Base-by-base conservation (phyloP, 129 eudicot species). In the Smallanthus sonchifolius region DNA sequence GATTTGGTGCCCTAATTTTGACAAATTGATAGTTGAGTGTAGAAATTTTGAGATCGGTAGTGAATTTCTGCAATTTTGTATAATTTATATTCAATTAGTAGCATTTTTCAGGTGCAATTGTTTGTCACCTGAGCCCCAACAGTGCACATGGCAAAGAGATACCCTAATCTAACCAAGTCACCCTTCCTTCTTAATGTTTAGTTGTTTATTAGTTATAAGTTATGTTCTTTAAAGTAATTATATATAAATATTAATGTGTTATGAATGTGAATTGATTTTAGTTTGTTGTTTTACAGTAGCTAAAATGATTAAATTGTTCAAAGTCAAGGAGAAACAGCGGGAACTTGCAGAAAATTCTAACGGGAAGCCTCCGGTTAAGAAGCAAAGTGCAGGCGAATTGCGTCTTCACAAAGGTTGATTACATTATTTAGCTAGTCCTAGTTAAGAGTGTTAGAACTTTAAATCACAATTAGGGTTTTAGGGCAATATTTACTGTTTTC, bases 341-440 rank as follows among this genome's bases (percentile, higher is more conserved):
- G 94, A 85, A 60, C 87, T 83, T 72, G 97, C 97, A 36, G 97
- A 91, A 70, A 91, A 83, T 86, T 79, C 87, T 62, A 87, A 90
- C 39, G 96, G 96, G 65, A 87, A 79, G 77, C 83, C 96, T 71
- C 87, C 90, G 2, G 88, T 70, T 44, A 91, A 88, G 92, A 91
- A 88, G 84, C 97, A 91, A 84, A 87, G 92, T 78, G 97, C 97
- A 51, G 97, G 97, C 56, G 97, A 88, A 67, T 72, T 91, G 57
- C 97, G 97, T 57, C 97, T 91, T 84, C 92, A 88, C 67, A 91
- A 84, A 91, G 97, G 97, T 91, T 77, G 2, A 48, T 20, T 35
- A 2, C 43, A 37, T 30, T 61, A 4, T 65, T 3, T 28, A 15
- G 30, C 8, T 2, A 57, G 28, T 14, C n/a, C n/a, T 19, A 67